Base-by-base conservation (phyloP, 345 rosid genomes). In the Salix exigua region DNA sequence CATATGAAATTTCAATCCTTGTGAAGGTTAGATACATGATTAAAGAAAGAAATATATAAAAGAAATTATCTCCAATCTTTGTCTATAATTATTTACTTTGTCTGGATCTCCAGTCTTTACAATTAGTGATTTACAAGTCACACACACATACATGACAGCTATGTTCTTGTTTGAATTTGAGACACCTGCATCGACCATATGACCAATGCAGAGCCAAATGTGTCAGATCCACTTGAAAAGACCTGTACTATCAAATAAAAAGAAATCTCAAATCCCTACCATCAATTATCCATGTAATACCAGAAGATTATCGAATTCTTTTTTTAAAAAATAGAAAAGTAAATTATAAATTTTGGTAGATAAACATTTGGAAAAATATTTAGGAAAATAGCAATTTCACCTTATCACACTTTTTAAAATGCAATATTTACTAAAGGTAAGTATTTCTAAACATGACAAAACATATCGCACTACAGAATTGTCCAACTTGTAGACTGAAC, bases 111-210 rank as follows among this genome's bases (percentile, higher is more conserved):
- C 65, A 63, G 53, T 55, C 65, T 48, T 77, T 44, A 60, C 60
- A 40, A 72, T 62, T 25, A 18, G 48, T 68, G 73, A 68, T 55
- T 73, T 76, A 44, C 19, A 75, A 48, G 31, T 55, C 23, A 76
- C 65, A 35, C 73, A 40, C 73, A 76, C 65, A 42, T 73, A 40
- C 73, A 76, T 44, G 78, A 78, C 61, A 76, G 73, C 79, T 25
- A 73, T 74, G 16, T 44, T 76, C 71, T 84, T 77, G 75, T 82
- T 79, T 79, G 70, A 63, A 82, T 64, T 74, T 71, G 62, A 73
- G 79, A 79, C 69, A 74, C 64, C 35, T 53, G 35, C 72, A 68
- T 68, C 63, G 73, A 60, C 58, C 80, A 69, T 42, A 71, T 66
- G 55, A 30, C 25, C 46, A 77, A 40, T 69, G 61, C 80, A 77